These are phyloP conservation scores for Xerocomus nothofagi DNA, from an alignment of 1,284 basidiomycete species.

Conservation along the genomic window DNA sequence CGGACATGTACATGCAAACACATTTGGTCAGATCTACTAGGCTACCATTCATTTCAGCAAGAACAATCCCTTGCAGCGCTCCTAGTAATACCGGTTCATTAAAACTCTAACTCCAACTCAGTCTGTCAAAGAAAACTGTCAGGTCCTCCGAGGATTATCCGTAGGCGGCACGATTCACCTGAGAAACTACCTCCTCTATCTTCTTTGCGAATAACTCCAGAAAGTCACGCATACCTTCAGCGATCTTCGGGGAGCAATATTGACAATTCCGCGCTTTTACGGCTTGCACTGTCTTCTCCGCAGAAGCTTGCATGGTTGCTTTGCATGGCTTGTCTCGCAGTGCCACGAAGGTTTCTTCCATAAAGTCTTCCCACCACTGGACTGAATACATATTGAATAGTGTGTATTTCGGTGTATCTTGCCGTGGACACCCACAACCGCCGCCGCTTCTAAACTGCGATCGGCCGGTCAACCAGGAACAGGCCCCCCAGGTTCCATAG, in stretches of 20 bases:
- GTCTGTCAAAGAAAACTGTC: no score
- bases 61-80: no score
- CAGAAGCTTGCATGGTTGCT: slow-evolving; percentile 9
- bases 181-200: slow-evolving; percentile 19
- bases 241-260: slow-evolving; percentile 9
- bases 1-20: no score
- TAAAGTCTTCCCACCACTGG: slow-evolving; percentile 24
- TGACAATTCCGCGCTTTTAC: slow-evolving; percentile 2
- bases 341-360: slow-evolving; percentile 8
- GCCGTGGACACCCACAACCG: not conserved
- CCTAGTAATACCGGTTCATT: no score
- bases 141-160: no score
- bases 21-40: no score
- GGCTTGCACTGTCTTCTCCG: slow-evolving; percentile 1
- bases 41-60: no score
- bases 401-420: not conserved
- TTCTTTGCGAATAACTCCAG: slow-evolving; percentile 7
- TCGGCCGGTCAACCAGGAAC: no score
- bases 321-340: slow-evolving; percentile 21
- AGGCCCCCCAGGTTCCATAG: slow-evolving; percentile 5
- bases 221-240: slow-evolving; percentile 20
- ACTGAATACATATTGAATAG: not conserved
- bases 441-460: no score
- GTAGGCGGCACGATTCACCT: no score
- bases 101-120: no score